Percentiles rank a stretch among this genome's conserved stretches.
Conservation (phyloP, 345 rosid genomes). For the Eucalyptus marginata region DNA sequence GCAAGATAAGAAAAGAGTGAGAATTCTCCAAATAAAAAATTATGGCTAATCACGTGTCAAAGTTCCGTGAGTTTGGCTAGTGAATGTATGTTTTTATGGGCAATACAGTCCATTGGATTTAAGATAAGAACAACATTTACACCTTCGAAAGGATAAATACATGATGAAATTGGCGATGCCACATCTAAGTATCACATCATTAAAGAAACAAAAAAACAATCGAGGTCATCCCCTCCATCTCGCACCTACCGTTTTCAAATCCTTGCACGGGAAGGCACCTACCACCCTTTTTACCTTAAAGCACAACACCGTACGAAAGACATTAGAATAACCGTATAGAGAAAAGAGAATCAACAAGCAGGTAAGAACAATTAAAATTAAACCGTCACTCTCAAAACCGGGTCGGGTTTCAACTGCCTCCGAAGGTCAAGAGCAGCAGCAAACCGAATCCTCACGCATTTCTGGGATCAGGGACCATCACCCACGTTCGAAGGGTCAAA, state of each 20-base stretch:
- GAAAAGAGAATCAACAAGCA: background rate
- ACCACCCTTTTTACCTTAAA: background rate
- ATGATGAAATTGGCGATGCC: background rate
- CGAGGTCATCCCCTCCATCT: background rate
- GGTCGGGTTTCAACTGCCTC: background rate
- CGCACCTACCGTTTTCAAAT: background rate
- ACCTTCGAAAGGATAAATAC: rapidly evolving
- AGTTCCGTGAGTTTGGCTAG: background rate
- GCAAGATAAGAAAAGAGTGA: background rate
- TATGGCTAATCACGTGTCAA: background rate
- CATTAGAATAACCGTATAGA: background rate
- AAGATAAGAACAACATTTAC: background rate
- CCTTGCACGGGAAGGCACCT: background rate
- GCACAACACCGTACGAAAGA: background rate
- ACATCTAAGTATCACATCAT: background rate
- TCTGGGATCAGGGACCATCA: background rate
- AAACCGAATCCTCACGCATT: background rate
- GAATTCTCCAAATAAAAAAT: background rate
- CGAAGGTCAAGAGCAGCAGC: background rate
- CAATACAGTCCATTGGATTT: background rate
- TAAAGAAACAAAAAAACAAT: no score
- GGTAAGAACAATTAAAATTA: background rate
- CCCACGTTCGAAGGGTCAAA: background rate
- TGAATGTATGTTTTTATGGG: background rate
- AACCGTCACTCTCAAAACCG: background rate